Evolutionary conservation across 2,329 filamentous ascomycete genomes (phyloP).

Genomic region (Thermoascus crustaceus): DNA sequence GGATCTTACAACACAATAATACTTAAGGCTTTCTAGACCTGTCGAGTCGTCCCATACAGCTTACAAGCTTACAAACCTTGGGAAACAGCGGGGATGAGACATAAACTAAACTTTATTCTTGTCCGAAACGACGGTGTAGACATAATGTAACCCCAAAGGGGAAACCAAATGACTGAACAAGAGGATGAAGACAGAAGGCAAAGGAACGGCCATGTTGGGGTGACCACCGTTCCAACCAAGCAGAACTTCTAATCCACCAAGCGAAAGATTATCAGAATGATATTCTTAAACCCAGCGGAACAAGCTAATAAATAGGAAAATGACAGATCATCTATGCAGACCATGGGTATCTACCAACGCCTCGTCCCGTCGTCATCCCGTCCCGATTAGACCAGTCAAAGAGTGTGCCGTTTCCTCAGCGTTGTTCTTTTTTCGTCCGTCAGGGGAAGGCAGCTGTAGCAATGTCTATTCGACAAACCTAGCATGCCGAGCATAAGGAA

Average conservation of each 20-base stretch:
- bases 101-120: too few relatives aligned
- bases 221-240: not conserved
- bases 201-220: not conserved
- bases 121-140: not conserved
- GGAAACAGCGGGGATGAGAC: too few relatives aligned
- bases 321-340: conserved; percentile 25
- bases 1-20: too few relatives aligned
- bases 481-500: conserved; percentile 15
- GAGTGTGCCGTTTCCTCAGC: conserved; percentile 16
- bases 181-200: not conserved
- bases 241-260: not conserved
- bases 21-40: too few relatives aligned
- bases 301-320: conserved; percentile 12
- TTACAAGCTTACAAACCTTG: too few relatives aligned
- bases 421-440: conserved; percentile 9
- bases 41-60: too few relatives aligned
- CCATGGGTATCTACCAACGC: conserved; percentile 38
- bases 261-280: not conserved
- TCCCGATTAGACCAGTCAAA: conserved; percentile 20
- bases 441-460: conserved; percentile 22
- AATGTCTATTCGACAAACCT: conserved; percentile 17
- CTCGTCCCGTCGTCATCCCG: conserved; percentile 34
- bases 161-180: not conserved
- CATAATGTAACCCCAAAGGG: not conserved
- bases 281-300: not conserved